Percentiles rank a stretch among this genome's conserved stretches.
Evolutionary conservation across 768 basidiomycete genomes (phyloP).

Genomic region (Hypholoma fasciculare): DNA sequence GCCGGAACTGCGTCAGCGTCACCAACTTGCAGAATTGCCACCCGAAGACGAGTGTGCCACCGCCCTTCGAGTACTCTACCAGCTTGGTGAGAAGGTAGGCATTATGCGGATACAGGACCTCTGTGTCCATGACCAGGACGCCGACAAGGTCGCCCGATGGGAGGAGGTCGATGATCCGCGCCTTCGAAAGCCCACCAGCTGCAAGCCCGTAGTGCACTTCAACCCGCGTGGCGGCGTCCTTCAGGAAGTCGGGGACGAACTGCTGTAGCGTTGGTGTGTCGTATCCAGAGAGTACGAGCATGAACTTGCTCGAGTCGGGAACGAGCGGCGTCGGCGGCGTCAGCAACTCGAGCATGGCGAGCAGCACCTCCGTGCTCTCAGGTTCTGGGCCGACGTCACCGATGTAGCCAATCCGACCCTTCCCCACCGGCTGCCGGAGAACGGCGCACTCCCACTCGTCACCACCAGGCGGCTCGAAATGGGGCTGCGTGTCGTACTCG

Average conservation of each 20-base stretch:
- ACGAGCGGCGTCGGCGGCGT: constrained; percentile 2
- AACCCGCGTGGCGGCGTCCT: constrained; percentile 16
- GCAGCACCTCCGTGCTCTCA: constrained; percentile 25
- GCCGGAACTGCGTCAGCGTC: constrained; percentile 16
- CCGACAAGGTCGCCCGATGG: constrained; percentile 28
- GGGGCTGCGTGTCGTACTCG: not conserved
- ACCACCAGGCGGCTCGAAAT: not conserved
- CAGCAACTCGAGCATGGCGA: constrained; percentile 33
- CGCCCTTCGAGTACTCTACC: constrained; percentile 31
- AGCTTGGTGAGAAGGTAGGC: constrained; percentile 27
- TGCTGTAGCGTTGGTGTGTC: constrained; percentile 11
- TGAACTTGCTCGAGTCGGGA: constrained; percentile 21
- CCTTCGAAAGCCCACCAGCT: constrained; percentile 17
- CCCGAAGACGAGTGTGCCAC: constrained; percentile 37
- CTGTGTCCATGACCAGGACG: constrained; percentile 36
- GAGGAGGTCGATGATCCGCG: constrained; percentile 26
- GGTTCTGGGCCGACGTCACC: constrained; percentile 31
- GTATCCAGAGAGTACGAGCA: constrained; percentile 24
- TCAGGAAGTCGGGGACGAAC: constrained; percentile 17
- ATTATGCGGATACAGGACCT: constrained; percentile 23
- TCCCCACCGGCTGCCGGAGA: constrained; percentile 21
- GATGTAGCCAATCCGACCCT: constrained; percentile 33
- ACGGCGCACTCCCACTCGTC: constrained; percentile 23
- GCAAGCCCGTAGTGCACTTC: constrained; percentile 10
- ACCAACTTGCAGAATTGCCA: constrained; percentile 24